phyloP scores from a whole-genome alignment of 2,329 filamentous ascomycete genomes.

The Epichloe bromicola region DNA sequence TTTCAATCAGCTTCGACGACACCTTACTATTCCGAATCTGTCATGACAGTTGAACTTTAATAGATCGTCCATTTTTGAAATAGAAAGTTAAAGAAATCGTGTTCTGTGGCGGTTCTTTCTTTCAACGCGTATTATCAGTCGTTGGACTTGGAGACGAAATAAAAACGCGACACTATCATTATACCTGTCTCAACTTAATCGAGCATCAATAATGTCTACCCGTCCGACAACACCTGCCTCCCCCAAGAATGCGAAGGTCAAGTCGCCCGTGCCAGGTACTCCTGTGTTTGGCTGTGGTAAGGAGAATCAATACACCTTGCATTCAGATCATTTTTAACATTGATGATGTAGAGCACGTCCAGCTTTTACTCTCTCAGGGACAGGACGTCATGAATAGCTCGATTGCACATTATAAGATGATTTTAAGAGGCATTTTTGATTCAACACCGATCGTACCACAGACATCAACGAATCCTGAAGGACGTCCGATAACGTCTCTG shows the following conservation, averaged over 20 bases:
- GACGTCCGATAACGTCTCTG: slow-evolving; percentile 44
- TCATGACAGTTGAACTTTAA: no score
- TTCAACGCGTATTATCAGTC: neutral
- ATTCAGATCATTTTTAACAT: neutral
- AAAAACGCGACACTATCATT: neutral
- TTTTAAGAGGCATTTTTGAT: slow-evolving; percentile 59
- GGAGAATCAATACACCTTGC: slow-evolving; percentile 12
- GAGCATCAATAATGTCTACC: slow-evolving; percentile 26
- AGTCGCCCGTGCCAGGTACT: slow-evolving; percentile 42
- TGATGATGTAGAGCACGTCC: slow-evolving; percentile 49
- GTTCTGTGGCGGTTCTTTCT: neutral
- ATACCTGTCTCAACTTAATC: neutral
- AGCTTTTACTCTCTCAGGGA: slow-evolving; percentile 48
- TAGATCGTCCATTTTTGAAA: neutral
- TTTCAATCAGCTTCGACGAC: neutral
- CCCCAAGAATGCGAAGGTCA: slow-evolving; percentile 47
- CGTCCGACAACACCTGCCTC: slow-evolving; percentile 38
- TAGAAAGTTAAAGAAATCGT: neutral
- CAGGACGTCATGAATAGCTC: slow-evolving; percentile 55
- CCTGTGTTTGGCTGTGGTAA: slow-evolving; percentile 53
- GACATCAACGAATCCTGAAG: slow-evolving; percentile 47
- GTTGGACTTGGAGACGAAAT: neutral
- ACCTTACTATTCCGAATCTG: neutral
- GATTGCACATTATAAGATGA: slow-evolving; percentile 58
- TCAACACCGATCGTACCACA: slow-evolving; percentile 50